Evolutionary conservation across 1,284 basidiomycete genomes (phyloP).

Genomic region (Porogramme epimiltina): DNA sequence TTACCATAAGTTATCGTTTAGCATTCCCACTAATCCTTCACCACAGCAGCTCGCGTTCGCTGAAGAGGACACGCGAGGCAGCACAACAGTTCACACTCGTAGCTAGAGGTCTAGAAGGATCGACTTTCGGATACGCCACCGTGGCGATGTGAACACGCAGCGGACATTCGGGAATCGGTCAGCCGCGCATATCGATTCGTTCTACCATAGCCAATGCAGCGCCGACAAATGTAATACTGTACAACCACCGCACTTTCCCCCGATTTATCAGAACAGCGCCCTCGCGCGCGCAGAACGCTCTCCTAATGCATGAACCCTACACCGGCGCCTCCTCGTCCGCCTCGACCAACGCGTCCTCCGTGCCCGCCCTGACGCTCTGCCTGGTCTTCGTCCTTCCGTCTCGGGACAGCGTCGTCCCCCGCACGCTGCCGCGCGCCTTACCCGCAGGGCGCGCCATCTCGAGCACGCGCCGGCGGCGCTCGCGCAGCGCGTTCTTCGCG

Average conservation of each 20-base stretch:
- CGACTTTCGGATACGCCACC: conserved; percentile 71
- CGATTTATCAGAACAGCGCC: too few relatives aligned
- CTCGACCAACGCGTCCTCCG: too few relatives aligned
- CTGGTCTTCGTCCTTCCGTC: conserved; percentile 9
- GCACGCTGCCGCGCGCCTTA: background rate
- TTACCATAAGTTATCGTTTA: background rate
- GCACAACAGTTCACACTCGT: conserved; percentile 77
- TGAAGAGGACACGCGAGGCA: conserved; percentile 68
- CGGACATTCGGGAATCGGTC: too few relatives aligned
- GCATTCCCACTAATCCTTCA: background rate
- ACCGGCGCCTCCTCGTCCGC: too few relatives aligned
- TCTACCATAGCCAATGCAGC: too few relatives aligned
- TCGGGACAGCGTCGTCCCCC: background rate
- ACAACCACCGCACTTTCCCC: too few relatives aligned
- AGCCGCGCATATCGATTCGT: too few relatives aligned
- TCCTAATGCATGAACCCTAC: too few relatives aligned
- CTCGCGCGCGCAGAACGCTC: too few relatives aligned
- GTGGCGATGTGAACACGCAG: conserved; percentile 32
- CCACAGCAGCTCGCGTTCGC: conserved; percentile 54
- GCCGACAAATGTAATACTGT: too few relatives aligned
- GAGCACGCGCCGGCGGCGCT: conserved; percentile 33
- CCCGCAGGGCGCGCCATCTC: conserved; percentile 12
- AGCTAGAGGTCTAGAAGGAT: conserved; percentile 74
- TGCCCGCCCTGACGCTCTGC: conserved; percentile 3
- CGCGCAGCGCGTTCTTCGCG: conserved; percentile 37